Evolutionary conservation across 495 filamentous ascomycete species (phyloP).

Genomic region (Talaromyces proteolyticus): DNA sequence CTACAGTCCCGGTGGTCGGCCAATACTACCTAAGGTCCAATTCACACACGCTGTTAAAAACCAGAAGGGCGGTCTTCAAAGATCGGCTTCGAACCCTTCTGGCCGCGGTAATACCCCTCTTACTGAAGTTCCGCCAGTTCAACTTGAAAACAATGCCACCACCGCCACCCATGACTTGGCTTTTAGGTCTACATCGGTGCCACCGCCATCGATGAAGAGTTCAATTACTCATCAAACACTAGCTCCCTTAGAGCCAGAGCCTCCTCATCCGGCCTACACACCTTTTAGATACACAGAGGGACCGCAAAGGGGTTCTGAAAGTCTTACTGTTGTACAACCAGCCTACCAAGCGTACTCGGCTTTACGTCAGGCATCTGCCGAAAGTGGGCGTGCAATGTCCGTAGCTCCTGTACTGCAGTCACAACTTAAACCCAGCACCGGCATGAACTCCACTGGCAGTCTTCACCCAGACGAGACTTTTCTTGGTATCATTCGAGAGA

Average conservation of each 20-base stretch:
- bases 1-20: constrained; percentile 47
- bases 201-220: constrained; percentile 17
- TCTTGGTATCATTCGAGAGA: constrained; percentile 39
- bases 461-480: constrained; percentile 36
- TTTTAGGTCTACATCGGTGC: constrained; percentile 19
- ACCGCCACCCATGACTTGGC: too few species aligned
- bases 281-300: constrained; percentile 43
- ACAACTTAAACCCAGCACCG: constrained; percentile 12
- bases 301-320: constrained; percentile 39
- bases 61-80: constrained; percentile 5
- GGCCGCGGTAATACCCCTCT: constrained; percentile 10
- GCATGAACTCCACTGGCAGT: constrained; percentile 11
- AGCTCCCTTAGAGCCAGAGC: constrained; percentile 22
- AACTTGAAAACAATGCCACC: background rate
- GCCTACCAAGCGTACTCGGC: constrained; percentile 43
- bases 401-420: constrained; percentile 16
- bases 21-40: constrained; percentile 18
- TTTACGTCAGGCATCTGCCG: constrained; percentile 35
- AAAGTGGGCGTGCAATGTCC: constrained; percentile 39
- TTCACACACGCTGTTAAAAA: background rate
- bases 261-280: constrained; percentile 40
- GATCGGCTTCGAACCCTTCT: constrained; percentile 15
- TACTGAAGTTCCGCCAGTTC: constrained; percentile 8
- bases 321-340: constrained; percentile 29
- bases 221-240: constrained; percentile 14